These are phyloP conservation scores for Kwoniella dejecticola DNA, from an alignment of 768 basidiomycete species.

Conservation along the genomic window DNA sequence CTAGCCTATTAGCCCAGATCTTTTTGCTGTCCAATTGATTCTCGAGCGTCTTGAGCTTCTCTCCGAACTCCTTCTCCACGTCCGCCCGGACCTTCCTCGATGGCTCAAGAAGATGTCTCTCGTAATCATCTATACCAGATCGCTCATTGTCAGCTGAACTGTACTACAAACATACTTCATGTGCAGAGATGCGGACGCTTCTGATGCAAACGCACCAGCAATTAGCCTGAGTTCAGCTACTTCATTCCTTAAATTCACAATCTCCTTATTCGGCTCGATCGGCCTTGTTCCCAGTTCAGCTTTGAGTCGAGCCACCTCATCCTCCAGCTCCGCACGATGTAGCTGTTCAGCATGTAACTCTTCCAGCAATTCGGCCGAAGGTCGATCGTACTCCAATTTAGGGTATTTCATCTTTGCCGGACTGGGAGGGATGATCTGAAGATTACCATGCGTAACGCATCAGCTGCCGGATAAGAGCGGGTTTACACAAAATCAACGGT, in stretches of 20 bases:
- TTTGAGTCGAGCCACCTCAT: conserved; percentile 81
- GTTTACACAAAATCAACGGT: neutral
- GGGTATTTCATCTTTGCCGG: conserved; percentile 74
- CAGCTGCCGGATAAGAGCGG: no score
- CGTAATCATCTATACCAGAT: conserved; percentile 49
- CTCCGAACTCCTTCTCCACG: conserved; percentile 51
- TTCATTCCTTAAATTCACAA: conserved; percentile 71
- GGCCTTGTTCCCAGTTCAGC: conserved; percentile 73
- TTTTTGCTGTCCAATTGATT: conserved; percentile 39
- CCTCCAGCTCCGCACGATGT: conserved; percentile 76
- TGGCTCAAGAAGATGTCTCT: conserved; percentile 50
- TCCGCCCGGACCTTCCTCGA: conserved; percentile 52
- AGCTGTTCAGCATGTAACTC: conserved; percentile 76
- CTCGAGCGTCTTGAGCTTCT: conserved; percentile 42
- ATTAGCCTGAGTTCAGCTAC: conserved; percentile 73
- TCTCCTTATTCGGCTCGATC: conserved; percentile 71
- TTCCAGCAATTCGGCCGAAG: conserved; percentile 87
- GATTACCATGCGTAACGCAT: no score
- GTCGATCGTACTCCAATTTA: conserved; percentile 68
- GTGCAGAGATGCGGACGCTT: no score
- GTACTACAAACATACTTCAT: no score
- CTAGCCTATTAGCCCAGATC: conserved; percentile 49
- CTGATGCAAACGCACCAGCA: conserved; percentile 50
- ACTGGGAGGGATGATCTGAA: conserved; percentile 66
- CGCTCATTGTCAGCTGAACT: neutral